These are phyloP conservation scores for Isatis tinctoria DNA, from an alignment of 345 rosid species.

Conservation along the genomic window DNA sequence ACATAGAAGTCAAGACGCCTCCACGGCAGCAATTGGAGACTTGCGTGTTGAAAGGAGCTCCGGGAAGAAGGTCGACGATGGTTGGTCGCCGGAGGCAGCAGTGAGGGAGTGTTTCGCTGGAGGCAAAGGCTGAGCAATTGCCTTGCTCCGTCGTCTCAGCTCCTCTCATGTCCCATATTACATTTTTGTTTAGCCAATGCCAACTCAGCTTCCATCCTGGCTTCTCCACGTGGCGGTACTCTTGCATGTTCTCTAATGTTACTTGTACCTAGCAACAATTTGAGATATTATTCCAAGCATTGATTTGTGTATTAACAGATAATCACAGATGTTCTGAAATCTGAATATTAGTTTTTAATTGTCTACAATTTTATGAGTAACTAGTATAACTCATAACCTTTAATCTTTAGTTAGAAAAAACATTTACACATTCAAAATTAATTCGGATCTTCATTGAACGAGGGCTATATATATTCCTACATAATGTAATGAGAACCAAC, in stretches of 20 bases:
- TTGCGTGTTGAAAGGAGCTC: constrained; percentile 50
- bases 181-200: constrained; percentile 59
- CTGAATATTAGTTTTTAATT: too few relatives aligned
- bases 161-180: constrained; percentile 69
- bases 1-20: constrained; percentile 60
- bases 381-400: background rate
- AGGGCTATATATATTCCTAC: background rate
- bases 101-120: constrained; percentile 46
- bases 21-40: constrained; percentile 71
- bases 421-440: background rate
- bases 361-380: too few relatives aligned
- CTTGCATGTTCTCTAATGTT: constrained; percentile 56
- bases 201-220: constrained; percentile 88
- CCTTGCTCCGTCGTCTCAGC: constrained; percentile 91
- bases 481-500: background rate
- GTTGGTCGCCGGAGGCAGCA: constrained; percentile 59
- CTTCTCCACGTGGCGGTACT: constrained; percentile 61
- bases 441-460: background rate
- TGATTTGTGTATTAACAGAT: background rate
- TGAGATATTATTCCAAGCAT: background rate
- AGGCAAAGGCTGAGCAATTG: constrained; percentile 54
- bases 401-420: background rate
- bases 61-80: constrained; percentile 73
- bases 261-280: constrained; percentile 44
- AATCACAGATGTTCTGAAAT: background rate